phyloP scores from a whole-genome alignment of 2,329 filamentous ascomycete species.

The Sporothrix brunneoviolacea region DNA sequence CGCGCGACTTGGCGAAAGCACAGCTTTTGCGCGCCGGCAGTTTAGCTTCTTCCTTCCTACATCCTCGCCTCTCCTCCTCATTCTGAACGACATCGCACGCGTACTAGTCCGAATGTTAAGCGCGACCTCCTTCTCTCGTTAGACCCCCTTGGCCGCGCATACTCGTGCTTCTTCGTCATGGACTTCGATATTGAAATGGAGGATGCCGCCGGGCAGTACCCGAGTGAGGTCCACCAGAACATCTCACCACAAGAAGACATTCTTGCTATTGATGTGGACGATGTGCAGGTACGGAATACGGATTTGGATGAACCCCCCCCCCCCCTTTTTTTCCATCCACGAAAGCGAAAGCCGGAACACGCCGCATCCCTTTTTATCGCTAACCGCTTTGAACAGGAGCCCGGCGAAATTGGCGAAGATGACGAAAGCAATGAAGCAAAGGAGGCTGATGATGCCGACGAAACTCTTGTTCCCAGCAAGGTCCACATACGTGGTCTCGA shows the following conservation, averaged over 20 bases:
- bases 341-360: no score
- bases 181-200: slow-evolving; percentile 69
- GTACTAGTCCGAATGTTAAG: no score
- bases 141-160: no score
- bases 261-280: slow-evolving; percentile 21
- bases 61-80: no score
- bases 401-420: slow-evolving; percentile 34
- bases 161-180: no score
- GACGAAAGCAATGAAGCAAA: slow-evolving; percentile 23
- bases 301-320: slow-evolving; percentile 5
- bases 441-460: neutral
- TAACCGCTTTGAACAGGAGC: slow-evolving; percentile 25
- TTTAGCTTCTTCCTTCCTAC: no score
- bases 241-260: slow-evolving; percentile 28
- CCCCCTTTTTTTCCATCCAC: neutral
- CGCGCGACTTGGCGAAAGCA: no score
- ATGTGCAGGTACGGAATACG: slow-evolving; percentile 19
- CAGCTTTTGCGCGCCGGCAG: no score
- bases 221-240: neutral
- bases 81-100: no score
- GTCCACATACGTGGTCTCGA: slow-evolving; percentile 82
- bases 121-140: no score
- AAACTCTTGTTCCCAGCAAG: slow-evolving; percentile 47
- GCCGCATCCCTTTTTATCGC: no score
- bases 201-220: slow-evolving; percentile 36